Conservation (phyloP, 495 filamentous ascomycete genomes). For the Cryomyces antarcticus region DNA sequence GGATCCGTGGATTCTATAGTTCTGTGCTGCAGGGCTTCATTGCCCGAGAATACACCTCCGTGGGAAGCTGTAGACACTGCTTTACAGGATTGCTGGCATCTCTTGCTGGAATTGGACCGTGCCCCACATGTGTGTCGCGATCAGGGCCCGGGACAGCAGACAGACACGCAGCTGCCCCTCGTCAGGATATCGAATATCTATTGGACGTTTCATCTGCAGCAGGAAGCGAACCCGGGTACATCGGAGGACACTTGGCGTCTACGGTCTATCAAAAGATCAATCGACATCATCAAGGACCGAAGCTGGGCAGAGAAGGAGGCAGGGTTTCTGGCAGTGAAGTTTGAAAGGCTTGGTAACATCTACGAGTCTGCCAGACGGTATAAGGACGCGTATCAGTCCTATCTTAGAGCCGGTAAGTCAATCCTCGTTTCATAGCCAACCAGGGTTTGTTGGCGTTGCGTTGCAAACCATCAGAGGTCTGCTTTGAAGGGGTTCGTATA, state of each 20-base stretch:
- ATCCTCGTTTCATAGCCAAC: too few species aligned
- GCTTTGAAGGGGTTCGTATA: too few species aligned
- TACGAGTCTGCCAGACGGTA: conserved; percentile 18
- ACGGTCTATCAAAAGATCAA: conserved; percentile 28
- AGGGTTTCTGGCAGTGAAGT: conserved; percentile 31
- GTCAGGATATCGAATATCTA: conserved; percentile 61
- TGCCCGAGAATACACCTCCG: conserved; percentile 17
- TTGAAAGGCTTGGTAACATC: conserved; percentile 29
- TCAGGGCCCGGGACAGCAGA: neutral
- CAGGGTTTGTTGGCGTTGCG: too few species aligned
- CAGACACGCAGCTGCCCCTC: conserved; percentile 5
- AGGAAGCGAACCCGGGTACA: conserved; percentile 11
- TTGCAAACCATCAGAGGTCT: too few species aligned
- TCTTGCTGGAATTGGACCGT: conserved; percentile 29
- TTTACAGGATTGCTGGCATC: conserved; percentile 29
- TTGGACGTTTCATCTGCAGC: conserved; percentile 39
- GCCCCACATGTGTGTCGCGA: conserved; percentile 13
- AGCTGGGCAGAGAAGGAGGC: conserved; percentile 21
- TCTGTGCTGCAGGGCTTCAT: conserved; percentile 25
- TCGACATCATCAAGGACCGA: conserved; percentile 23
- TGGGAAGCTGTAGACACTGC: conserved; percentile 33
- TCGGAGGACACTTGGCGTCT: conserved; percentile 16
- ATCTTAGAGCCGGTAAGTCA: too few species aligned
- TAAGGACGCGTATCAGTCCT: too few species aligned
- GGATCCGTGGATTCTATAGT: conserved; percentile 36